Evolutionary conservation across 2,329 filamentous ascomycete genomes (phyloP), one percentile per base, ranked within the genome.

Genomic region (Monosporascus sp.): DNA sequence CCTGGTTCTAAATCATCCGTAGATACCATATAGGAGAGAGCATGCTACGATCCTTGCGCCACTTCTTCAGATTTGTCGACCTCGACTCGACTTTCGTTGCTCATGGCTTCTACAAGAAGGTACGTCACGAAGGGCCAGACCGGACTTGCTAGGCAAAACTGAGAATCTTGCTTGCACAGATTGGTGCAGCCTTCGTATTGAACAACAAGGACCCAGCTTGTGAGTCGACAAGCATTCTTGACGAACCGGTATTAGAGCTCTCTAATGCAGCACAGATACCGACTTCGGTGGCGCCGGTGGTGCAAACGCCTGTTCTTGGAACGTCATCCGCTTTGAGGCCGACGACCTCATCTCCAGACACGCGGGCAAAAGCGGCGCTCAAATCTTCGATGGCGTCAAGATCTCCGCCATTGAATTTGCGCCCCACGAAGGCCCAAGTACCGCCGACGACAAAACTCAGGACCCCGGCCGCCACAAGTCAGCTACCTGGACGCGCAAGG

Each of bases 331-430:
- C 7, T 76, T 75, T 20, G 74, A 79, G 56, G 60, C 68, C 0
- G 75, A 79, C 55, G 58, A 78, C 4, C 44, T 78, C 5, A 62
- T 78, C 7, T 76, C 78, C 58, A 53, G 66, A 26, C 72, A 78
- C 52, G 76, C 76, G 1, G 67, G 51, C 1, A 55, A 64, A 8
- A 63, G 67, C 50, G 74, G 75, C 3, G 75, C 73, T 15, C 63
- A 71, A 35, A 67, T 61, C 7, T 76, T 76, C 52, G 72, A 78
- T 31, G 69, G 63, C 14, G 67, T 68, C 49, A 71, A 72, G 50
- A 69, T 75, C 18, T 53, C 63, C 1, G 28, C 57, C 0, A 62
- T 76, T 26, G 26, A 67, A 28, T 74, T 75, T 50, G 62, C 24
- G 24, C 24, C 24, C 24, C 3, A 24, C 24, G 24, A 24, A 24